Conservation (phyloP, 768 basidiomycete genomes). For the Leucogyrophana mollusca region DNA sequence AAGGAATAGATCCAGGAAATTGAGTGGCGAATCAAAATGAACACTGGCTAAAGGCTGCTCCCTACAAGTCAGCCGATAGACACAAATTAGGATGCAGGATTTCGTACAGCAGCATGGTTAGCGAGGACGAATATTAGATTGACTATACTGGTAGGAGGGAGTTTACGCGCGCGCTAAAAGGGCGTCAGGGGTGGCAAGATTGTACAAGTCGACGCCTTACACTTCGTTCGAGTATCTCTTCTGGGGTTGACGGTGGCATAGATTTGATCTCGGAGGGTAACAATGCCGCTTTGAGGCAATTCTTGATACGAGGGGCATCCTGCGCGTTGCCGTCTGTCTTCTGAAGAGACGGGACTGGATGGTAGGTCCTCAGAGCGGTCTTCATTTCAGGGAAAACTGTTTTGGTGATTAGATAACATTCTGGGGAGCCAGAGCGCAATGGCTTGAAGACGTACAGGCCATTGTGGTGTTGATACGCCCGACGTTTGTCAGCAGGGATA, state of each 20-base stretch:
- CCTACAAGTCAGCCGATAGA: slow-evolving; percentile 11
- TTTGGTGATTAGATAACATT: slow-evolving; percentile 17
- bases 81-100: slow-evolving; percentile 6
- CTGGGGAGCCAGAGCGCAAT: slow-evolving; percentile 7
- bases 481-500: slow-evolving; percentile 83
- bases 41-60: slow-evolving; percentile 54
- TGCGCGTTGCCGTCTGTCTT: slow-evolving; percentile 87
- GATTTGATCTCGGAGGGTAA: slow-evolving; percentile 67
- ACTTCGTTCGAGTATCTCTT: slow-evolving; percentile 65
- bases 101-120: slow-evolving; percentile 71
- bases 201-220: slow-evolving; percentile 40
- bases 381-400: slow-evolving; percentile 93
- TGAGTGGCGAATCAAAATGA: slow-evolving; percentile 74
- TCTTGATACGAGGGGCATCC: slow-evolving; percentile 91
- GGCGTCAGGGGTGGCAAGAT: slow-evolving; percentile 8
- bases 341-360: slow-evolving; percentile 84
- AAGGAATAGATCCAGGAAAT: slow-evolving; percentile 84
- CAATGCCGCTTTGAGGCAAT: slow-evolving; percentile 80
- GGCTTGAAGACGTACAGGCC: slow-evolving; percentile 57
- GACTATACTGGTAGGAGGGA: slow-evolving; percentile 83
- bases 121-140: slow-evolving; percentile 84
- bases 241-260: slow-evolving; percentile 69
- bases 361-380: slow-evolving; percentile 85
- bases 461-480: slow-evolving; percentile 92
- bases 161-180: slow-evolving; percentile 51